Percentiles rank a stretch among this genome's conserved stretches.
phyloP scores from a whole-genome alignment of 805 yeast genomes.

The Nakazawaea siamensis region DNA sequence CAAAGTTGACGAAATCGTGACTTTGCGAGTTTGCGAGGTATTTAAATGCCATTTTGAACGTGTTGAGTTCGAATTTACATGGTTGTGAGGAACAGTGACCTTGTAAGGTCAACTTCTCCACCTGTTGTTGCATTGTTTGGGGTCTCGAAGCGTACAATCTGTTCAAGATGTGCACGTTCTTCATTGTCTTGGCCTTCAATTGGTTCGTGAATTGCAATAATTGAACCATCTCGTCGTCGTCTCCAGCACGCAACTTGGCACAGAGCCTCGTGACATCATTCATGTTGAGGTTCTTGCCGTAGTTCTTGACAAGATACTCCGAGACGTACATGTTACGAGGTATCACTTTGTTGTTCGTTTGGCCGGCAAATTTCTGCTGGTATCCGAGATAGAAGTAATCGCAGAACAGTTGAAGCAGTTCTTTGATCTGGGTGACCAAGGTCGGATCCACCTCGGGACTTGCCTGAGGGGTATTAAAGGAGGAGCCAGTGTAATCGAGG shows the following conservation, averaged over 20 bases:
- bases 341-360: background rate
- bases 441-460: background rate
- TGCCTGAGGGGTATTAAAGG: background rate
- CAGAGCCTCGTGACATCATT: constrained; percentile 3
- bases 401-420: background rate
- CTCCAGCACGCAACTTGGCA: no score
- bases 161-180: background rate
- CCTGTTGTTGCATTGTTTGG: background rate
- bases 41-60: constrained; percentile 8
- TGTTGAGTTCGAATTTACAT: constrained; percentile 5
- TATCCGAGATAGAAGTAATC: constrained; percentile 1
- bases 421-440: background rate
- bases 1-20: constrained; percentile 6
- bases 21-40: background rate
- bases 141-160: background rate
- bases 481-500: constrained; percentile 1
- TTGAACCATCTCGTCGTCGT: no score
- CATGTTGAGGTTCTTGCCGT: constrained; percentile 1
- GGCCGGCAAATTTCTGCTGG: background rate
- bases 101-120: constrained; percentile 5
- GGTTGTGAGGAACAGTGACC: background rate
- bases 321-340: constrained; percentile 7
- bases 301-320: constrained; percentile 3
- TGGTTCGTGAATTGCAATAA: constrained; percentile 4
- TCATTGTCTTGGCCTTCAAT: constrained; percentile 7